Evolutionary conservation across 805 yeast genomes (phyloP).

Genomic region (Cyberlindnera euphorbiiphila): DNA sequence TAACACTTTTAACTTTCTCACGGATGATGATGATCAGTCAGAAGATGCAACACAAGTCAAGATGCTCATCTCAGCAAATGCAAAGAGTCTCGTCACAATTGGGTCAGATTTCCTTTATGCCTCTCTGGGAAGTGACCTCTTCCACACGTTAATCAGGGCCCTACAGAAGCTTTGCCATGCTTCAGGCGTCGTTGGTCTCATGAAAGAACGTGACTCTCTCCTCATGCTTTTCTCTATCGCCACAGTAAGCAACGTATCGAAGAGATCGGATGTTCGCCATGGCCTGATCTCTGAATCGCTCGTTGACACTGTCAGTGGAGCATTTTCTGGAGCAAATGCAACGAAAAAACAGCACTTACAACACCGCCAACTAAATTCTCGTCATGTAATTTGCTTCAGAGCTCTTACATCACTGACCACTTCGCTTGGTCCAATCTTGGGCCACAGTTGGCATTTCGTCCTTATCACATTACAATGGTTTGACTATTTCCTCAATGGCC

Average conservation of each 20-base stretch:
- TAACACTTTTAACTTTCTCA: conserved; percentile 15
- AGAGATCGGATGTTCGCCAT: conserved; percentile 29
- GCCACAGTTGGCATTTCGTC: conserved; percentile 61
- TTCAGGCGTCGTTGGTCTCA: conserved; percentile 66
- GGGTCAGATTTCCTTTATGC: conserved; percentile 56
- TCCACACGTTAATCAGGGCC: conserved; percentile 63
- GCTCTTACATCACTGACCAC: conserved; percentile 75
- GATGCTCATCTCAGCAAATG: conserved; percentile 33
- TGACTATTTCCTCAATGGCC: conserved; percentile 65
- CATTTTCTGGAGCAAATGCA: conserved; percentile 14
- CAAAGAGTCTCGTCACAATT: conserved; percentile 38
- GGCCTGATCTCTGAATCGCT: conserved; percentile 47
- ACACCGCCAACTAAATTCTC: conserved; percentile 49
- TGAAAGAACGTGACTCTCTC: conserved; percentile 54
- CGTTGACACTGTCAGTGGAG: conserved; percentile 38
- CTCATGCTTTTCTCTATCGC: conserved; percentile 42
- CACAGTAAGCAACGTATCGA: conserved; percentile 39
- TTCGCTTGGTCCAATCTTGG: conserved; percentile 75
- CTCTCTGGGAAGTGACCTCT: conserved; percentile 65
- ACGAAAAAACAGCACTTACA: conserved; percentile 23
- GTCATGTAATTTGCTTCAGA: conserved; percentile 72
- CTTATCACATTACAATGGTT: conserved; percentile 74
- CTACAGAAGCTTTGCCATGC: conserved; percentile 81
- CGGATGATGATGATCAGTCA: conserved; percentile 12
- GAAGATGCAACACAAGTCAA: conserved; percentile 14